These are phyloP conservation scores for Kodamaea suecica DNA, from an alignment of 1,139 yeast genomes.

Conservation along the genomic window DNA sequence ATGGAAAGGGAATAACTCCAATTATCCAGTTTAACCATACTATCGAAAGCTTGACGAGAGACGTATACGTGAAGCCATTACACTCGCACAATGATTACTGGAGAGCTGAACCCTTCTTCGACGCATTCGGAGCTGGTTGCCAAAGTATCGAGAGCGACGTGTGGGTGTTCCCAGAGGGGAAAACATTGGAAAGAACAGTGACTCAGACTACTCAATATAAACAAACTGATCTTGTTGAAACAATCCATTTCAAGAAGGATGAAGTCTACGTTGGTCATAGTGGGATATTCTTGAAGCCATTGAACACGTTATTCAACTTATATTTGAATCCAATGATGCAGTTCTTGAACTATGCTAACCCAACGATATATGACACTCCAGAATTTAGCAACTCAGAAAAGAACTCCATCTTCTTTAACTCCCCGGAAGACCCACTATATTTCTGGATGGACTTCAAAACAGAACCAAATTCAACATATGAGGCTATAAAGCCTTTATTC, in stretches of 20 bases:
- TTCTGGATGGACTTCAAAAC: constrained; percentile 46
- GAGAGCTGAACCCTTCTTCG: constrained; percentile 59
- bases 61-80: constrained; percentile 48
- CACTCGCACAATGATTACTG: constrained; percentile 81
- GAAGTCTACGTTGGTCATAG: constrained; percentile 70
- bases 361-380: constrained; percentile 19
- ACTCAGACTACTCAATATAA: constrained; percentile 19
- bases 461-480: constrained; percentile 32
- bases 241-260: constrained; percentile 24
- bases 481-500: constrained; percentile 27
- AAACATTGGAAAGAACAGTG: constrained; percentile 23
- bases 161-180: constrained; percentile 47
- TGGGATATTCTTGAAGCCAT: constrained; percentile 39
- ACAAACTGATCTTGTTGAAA: constrained; percentile 12
- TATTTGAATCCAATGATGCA: constrained; percentile 54
- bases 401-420: constrained; percentile 36
- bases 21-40: constrained; percentile 16
- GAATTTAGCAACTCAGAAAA: constrained; percentile 15
- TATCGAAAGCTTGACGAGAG: constrained; percentile 43
- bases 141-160: constrained; percentile 71
- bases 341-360: constrained; percentile 48
- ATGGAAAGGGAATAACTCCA: constrained; percentile 14
- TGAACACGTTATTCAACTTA: constrained; percentile 45
- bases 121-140: constrained; percentile 59
- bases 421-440: constrained; percentile 38